phyloP scores from a whole-genome alignment of 2,329 filamentous ascomycete species.

The Aspergillus amoenus region DNA sequence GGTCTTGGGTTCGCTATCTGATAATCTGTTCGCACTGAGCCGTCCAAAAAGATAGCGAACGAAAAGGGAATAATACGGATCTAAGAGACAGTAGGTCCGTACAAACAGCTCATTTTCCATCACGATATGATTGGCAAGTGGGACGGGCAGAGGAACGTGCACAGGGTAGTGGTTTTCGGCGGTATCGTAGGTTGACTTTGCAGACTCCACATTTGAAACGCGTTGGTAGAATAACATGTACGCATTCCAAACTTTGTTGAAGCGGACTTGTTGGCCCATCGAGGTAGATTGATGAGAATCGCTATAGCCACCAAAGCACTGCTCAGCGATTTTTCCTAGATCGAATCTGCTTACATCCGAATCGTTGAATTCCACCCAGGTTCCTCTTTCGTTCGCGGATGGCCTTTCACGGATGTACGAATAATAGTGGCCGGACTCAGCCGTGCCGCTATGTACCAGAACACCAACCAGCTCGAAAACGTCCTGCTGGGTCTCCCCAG shows the following conservation, averaged over 20 bases:
- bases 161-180: slow-evolving; percentile 50
- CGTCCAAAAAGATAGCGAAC: slow-evolving; percentile 62
- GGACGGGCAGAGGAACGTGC: slow-evolving; percentile 46
- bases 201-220: slow-evolving; percentile 60
- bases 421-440: slow-evolving; percentile 95
- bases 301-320: slow-evolving; percentile 76
- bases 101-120: slow-evolving; percentile 72
- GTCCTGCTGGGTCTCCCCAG: slow-evolving; percentile 61
- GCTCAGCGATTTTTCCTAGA: slow-evolving; percentile 66
- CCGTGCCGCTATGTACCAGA: slow-evolving; percentile 87
- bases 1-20: slow-evolving; percentile 51
- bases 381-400: slow-evolving; percentile 44
- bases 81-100: slow-evolving; percentile 75
- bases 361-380: slow-evolving; percentile 95
- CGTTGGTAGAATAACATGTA: slow-evolving; percentile 99
- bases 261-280: slow-evolving; percentile 44
- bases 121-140: slow-evolving; percentile 58
- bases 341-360: slow-evolving; percentile 77
- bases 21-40: slow-evolving; percentile 51
- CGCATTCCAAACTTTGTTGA: slow-evolving; percentile 75
- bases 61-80: slow-evolving; percentile 68
- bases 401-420: slow-evolving; percentile 87
- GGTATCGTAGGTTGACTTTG: slow-evolving; percentile 50
- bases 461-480: slow-evolving; percentile 93
- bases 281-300: slow-evolving; percentile 50